Evolutionary conservation across 2,329 filamentous ascomycete species (phyloP), one percentile per base, ranked within the genome.

Genomic region (Graphilbum ipis-grandicollis): DNA sequence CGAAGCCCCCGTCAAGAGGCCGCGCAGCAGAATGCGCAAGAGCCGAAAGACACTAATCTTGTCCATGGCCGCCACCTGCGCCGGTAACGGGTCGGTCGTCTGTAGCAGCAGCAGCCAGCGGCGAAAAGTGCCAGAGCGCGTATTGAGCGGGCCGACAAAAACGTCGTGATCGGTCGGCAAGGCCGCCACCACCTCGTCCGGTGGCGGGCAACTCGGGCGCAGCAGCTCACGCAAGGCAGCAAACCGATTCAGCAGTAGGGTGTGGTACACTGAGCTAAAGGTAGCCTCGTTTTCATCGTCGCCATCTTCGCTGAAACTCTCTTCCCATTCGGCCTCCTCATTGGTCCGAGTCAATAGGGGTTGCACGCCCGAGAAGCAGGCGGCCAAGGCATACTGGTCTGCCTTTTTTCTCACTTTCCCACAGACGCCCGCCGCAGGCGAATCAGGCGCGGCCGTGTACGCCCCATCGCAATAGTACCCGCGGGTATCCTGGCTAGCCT

Each of bases 391-490:
- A n/a, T n/a, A n/a, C n/a, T n/a, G n/a, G n/a, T n/a, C n/a, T n/a
- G n/a, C n/a, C n/a, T n/a, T n/a, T n/a, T n/a, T n/a, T n/a, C n/a
- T n/a, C n/a, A n/a, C n/a, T n/a, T 19, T 3, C 31, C 19, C 5
- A 19, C 17, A 12, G 12, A 10, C 22, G 19, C 6, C 19, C 4
- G 5, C 19, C 12, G 19, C 53, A 51, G 10, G 12, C 26, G 51
- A 48, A 12, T 63, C 57, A 0, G 71, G 65, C 3, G 66, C 62
- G 4, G 75, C 79, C 19, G 78, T 71, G 52, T 84, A 93, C 28
- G 82, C 79, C 34, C 84, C 85, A 46, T 93, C 81, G 14, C 74
- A 61, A 52, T 82, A 90, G 49, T 72, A 76, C 10, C 78, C 79
- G 38, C 68, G 57, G 18, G 63, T 58, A 47, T 78, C 70, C 37